Base-by-base conservation (phyloP, 1,139 yeast species). In the Protomyces pachydermus region DNA sequence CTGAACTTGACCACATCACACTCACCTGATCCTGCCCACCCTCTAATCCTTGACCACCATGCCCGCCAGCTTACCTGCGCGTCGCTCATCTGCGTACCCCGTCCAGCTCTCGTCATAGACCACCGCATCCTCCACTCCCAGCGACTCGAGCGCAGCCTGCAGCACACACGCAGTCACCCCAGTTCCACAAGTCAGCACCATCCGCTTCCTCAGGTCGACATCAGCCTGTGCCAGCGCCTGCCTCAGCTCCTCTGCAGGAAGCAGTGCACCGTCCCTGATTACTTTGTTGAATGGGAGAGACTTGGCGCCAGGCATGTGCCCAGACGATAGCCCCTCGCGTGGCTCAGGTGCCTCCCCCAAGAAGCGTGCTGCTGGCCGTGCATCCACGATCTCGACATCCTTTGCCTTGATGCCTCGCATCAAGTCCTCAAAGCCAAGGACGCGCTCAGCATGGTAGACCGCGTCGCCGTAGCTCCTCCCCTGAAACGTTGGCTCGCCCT, bases 51-150 rank as follows among this genome's bases (percentile, higher is more conserved):
- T 73, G 57, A 69, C 70, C 42, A 74, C 72, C 65, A 70, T 64
- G 20, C 67, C 62, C 2, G 64, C 53, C 51, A 58, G 73, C 53
- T 6, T 37, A 10, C 64, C 58, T 4, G 77, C 78, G 42, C 79
- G 68, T 37, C 56, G 51, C 10, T 37, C 9, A 68, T 71, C 74
- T 6, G 78, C 79, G 78, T 79, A 77, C 65, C 78, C 80, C 34
- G 97, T 88, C 98, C 98, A 93, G 62, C 95, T 86, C 3, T 98
- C 98, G 72, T 93, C 98, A 71, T 91, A 93, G 6, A 93, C 71
- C 37, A 39, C 58, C 23, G 77, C 72, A 39, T 78, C 74, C 32
- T 28, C 32, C 34, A 78, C 71, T 0, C 85, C 86, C 1, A 87
- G 83, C 25, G 82, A 78, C 61, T 85, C 84, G 51, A 88, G 76